These are phyloP conservation scores for Tetrahymena borealis DNA, from an alignment of 73 alveolate species.

Conservation along the genomic window DNA sequence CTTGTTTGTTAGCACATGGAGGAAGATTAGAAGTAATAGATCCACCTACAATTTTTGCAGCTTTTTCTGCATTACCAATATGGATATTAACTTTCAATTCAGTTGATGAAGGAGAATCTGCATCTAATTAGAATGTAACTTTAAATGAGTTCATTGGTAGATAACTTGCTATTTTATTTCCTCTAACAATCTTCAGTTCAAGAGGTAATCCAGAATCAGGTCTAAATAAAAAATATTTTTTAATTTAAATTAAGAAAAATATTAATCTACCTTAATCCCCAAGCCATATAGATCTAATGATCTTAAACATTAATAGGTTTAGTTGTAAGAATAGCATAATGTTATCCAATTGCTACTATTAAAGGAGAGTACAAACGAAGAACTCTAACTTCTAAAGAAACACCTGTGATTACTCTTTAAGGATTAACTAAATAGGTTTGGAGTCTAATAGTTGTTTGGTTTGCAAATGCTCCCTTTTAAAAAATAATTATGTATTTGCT, in stretches of 20 bases:
- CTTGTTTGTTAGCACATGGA: background rate
- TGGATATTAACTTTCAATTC: background rate
- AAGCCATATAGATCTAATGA: background rate
- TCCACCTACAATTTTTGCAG: background rate
- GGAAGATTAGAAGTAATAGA: background rate
- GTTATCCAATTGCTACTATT: background rate
- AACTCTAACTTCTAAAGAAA: background rate
- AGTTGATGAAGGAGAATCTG: background rate
- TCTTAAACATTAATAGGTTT: background rate
- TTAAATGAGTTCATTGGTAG: background rate
- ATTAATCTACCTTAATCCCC: background rate
- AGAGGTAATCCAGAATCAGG: background rate
- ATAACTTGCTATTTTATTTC: background rate
- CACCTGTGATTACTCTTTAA: background rate
- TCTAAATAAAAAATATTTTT: background rate
- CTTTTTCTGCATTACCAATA: background rate
- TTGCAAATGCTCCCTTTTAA: background rate
- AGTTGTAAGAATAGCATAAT: background rate
- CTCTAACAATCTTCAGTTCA: background rate
- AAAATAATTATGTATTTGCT: no score
- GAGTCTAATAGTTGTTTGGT: background rate
- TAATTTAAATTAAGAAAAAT: background rate
- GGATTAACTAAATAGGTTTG: background rate
- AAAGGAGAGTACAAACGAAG: background rate
- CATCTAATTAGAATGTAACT: background rate